These are phyloP conservation scores for Picea mariana DNA, from an alignment of 83 land plant species.

Conservation along the genomic window DNA sequence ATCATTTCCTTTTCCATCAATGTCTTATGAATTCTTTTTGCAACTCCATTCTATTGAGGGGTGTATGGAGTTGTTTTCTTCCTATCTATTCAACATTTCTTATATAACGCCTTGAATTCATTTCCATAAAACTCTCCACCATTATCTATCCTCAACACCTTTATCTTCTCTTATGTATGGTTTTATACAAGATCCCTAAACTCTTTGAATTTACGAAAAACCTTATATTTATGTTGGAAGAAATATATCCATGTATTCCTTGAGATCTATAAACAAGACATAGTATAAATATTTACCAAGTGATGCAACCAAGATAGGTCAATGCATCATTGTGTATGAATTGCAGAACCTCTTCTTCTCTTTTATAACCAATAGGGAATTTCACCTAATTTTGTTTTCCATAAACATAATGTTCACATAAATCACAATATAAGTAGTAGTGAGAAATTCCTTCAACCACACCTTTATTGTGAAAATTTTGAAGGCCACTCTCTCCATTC, in stretches of 20 bases:
- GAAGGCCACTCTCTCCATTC: too few relatives aligned
- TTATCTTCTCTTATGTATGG: neutral
- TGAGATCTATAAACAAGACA: neutral
- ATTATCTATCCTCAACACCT: neutral
- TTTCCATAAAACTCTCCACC: neutral
- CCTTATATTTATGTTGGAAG: neutral
- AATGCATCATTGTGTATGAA: neutral
- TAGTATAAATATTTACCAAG: neutral
- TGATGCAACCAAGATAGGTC: neutral
- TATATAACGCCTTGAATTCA: neutral
- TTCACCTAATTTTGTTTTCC: too few relatives aligned
- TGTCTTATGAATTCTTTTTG: neutral
- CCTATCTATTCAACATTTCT: too few relatives aligned
- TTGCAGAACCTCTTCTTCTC: neutral
- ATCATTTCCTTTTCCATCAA: neutral
- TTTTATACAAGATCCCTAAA: neutral
- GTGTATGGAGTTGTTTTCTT: neutral
- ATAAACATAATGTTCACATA: too few relatives aligned
- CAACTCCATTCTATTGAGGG: neutral
- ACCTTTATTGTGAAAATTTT: too few relatives aligned
- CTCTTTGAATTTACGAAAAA: neutral
- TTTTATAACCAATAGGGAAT: too few relatives aligned
- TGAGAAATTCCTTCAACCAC: too few relatives aligned
- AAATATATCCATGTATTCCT: neutral
- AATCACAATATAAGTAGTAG: too few relatives aligned